These are phyloP conservation scores for Calonectria multiphialidica DNA, from an alignment of 2,329 filamentous ascomycete genomes.

Conservation along the genomic window DNA sequence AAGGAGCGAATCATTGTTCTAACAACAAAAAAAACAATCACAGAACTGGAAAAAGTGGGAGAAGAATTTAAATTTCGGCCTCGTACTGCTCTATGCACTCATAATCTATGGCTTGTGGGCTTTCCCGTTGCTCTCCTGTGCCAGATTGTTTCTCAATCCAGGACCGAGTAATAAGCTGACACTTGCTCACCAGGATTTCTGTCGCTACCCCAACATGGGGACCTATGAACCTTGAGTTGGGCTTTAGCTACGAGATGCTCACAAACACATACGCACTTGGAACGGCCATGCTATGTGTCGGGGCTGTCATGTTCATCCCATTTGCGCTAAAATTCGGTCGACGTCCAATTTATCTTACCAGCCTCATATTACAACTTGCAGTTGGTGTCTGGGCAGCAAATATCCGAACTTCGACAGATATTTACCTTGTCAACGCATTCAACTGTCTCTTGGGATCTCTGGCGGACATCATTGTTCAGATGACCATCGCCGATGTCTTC, in stretches of 20 bases:
- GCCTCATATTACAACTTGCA: conserved; percentile 17
- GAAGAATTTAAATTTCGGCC: background rate
- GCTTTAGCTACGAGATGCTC: background rate
- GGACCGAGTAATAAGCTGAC: background rate
- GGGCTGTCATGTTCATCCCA: background rate
- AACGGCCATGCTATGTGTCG: background rate
- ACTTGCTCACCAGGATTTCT: background rate
- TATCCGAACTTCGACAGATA: conserved; percentile 54
- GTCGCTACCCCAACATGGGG: background rate
- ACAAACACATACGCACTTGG: background rate
- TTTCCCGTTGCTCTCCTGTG: background rate
- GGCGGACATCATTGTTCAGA: conserved; percentile 53
- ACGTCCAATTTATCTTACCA: background rate
- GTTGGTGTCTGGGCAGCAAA: conserved; percentile 56
- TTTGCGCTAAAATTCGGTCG: background rate
- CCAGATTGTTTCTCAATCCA: background rate
- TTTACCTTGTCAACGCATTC: conserved; percentile 55
- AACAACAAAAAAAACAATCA: background rate
- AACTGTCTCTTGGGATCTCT: conserved; percentile 52
- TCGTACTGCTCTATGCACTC: background rate
- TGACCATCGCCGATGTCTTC: conserved; percentile 51
- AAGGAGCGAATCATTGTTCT: background rate
- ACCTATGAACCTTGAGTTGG: background rate
- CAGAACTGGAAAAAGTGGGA: background rate
- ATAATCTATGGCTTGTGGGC: background rate